Evolutionary conservation across 1,284 basidiomycete species (phyloP).

Genomic region (Boletus mariae): DNA sequence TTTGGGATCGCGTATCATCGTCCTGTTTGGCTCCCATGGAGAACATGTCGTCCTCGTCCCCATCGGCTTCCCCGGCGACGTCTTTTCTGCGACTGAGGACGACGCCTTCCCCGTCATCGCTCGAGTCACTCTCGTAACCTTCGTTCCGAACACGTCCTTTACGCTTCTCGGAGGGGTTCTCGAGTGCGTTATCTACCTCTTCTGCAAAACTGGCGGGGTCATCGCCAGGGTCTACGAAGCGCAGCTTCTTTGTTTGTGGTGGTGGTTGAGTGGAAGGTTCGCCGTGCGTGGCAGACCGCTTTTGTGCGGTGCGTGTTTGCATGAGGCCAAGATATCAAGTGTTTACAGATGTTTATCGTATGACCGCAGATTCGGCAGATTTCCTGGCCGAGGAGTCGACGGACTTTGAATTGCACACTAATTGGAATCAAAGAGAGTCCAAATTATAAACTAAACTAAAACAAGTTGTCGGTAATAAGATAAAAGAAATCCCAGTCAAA

Average conservation of each 20-base stretch:
- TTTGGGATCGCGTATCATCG: conserved; percentile 35
- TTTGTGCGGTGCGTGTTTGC: conserved; percentile 49
- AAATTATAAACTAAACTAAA: too few species aligned
- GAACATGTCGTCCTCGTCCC: conserved; percentile 89
- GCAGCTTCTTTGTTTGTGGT: conserved; percentile 63
- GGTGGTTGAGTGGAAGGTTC: conserved; percentile 32
- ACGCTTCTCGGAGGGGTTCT: conserved; percentile 54
- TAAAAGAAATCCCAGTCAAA: conserved; percentile 4
- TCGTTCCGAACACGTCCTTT: conserved; percentile 75
- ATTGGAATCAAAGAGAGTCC: background rate
- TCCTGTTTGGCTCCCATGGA: conserved; percentile 55
- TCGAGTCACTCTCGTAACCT: conserved; percentile 93
- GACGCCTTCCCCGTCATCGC: conserved; percentile 88
- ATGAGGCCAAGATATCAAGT: conserved; percentile 22
- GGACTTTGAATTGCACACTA: background rate
- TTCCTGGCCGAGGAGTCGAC: too few species aligned
- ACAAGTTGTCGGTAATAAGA: background rate
- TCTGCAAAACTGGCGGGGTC: conserved; percentile 72
- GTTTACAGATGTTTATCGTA: conserved; percentile 22
- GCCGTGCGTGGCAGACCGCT: conserved; percentile 51
- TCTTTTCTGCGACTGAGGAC: conserved; percentile 70
- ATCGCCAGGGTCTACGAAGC: conserved; percentile 74
- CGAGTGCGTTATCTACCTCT: conserved; percentile 69
- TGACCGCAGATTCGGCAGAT: background rate
- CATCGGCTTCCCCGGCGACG: conserved; percentile 40